A percentile compares a stretch with the other conserved stretches of the same genome.
phyloP scores from a whole-genome alignment of 2,329 filamentous ascomycete species.

The Madurella fahalii region DNA sequence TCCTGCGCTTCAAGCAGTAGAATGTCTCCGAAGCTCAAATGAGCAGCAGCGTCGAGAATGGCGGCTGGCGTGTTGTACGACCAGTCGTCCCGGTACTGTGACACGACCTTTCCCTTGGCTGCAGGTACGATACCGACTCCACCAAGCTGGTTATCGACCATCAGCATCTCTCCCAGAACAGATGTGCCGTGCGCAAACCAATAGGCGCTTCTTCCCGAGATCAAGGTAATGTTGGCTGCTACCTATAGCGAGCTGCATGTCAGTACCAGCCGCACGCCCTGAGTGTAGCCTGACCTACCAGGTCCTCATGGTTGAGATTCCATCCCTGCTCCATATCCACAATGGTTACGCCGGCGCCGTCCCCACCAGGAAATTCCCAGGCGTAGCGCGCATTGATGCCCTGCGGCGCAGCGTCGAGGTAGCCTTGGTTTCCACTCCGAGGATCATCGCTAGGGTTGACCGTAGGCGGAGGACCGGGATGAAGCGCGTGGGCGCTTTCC shows the following conservation, averaged over 20 bases:
- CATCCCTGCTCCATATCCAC: conserved; percentile 20
- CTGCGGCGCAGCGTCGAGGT: conserved; percentile 10
- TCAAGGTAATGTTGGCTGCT: conserved; percentile 11
- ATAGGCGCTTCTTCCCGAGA: conserved; percentile 6
- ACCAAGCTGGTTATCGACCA: conserved; percentile 15
- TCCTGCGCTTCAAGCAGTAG: conserved; percentile 20
- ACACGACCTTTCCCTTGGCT: conserved; percentile 11
- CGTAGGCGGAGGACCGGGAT: conserved; percentile 4
- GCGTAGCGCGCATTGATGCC: conserved; percentile 20
- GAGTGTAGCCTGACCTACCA: not conserved
- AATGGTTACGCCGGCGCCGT: conserved; percentile 13
- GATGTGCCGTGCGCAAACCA: conserved; percentile 8
- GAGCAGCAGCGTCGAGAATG: conserved; percentile 14
- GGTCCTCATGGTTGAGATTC: conserved; percentile 19
- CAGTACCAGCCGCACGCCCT: not conserved
- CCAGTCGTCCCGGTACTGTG: not conserved
- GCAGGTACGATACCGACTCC: conserved; percentile 13
- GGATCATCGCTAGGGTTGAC: conserved; percentile 16
- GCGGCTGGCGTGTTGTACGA: conserved; percentile 11
- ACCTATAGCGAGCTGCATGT: not conserved
- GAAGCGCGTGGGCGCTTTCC: conserved; percentile 7
- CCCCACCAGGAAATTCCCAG: conserved; percentile 17
- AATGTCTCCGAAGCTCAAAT: conserved; percentile 14
- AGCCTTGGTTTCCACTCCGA: conserved; percentile 12
- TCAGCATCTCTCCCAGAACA: conserved; percentile 15